Evolutionary conservation across 2,329 filamentous ascomycete genomes (phyloP).

Genomic region (Phialophora expanda): DNA sequence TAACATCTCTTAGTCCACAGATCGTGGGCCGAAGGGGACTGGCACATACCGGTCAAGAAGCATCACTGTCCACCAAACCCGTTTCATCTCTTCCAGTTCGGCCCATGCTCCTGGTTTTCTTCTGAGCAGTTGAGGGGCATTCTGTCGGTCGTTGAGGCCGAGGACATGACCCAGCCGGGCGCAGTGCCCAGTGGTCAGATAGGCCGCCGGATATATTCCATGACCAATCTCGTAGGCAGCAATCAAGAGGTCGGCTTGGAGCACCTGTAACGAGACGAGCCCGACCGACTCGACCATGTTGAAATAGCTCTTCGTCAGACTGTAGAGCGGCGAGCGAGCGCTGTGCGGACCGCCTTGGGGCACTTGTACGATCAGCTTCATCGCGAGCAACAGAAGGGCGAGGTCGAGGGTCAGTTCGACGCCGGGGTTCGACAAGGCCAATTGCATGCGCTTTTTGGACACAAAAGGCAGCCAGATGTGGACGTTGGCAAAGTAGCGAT

Average conservation of each 20-base stretch:
- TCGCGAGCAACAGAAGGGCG: conserved; percentile 41
- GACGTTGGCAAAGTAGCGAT: conserved; percentile 38
- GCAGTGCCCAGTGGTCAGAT: conserved; percentile 40
- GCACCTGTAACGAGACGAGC: conserved; percentile 39
- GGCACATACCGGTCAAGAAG: conserved; percentile 39
- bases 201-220: conserved; percentile 47
- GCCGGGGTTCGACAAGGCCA: conserved; percentile 35
- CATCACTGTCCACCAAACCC: conserved; percentile 41
- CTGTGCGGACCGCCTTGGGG: conserved; percentile 23
- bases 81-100: conserved; percentile 39
- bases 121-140: conserved; percentile 35
- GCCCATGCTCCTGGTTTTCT: conserved; percentile 37
- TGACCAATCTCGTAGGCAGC: conserved; percentile 45
- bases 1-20: conserved; percentile 20
- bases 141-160: conserved; percentile 36
- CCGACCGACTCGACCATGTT: conserved; percentile 40
- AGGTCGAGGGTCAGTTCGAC: conserved; percentile 39
- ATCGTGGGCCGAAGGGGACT: background rate
- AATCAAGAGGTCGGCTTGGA: conserved; percentile 45
- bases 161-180: conserved; percentile 37
- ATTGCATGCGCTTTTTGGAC: conserved; percentile 36
- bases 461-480: conserved; percentile 41
- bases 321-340: conserved; percentile 38
- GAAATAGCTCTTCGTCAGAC: conserved; percentile 41
- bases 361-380: conserved; percentile 41